Evolutionary conservation across 2,329 filamentous ascomycete species (phyloP).

Genomic region (Cladobotryum mycophilum): DNA sequence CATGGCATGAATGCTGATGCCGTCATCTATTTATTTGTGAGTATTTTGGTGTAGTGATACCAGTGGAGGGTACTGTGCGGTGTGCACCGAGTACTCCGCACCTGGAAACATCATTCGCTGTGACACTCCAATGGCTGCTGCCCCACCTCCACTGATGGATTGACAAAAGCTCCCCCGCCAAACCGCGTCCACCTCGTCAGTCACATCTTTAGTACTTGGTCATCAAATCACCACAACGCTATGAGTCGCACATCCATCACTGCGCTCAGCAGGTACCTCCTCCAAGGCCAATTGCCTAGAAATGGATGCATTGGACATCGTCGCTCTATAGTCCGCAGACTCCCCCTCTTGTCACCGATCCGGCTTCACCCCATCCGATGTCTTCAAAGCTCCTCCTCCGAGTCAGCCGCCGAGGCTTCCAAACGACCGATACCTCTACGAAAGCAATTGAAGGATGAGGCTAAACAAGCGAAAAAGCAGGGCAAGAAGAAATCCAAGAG

Average conservation of each 20-base stretch:
- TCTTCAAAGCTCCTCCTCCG: slow-evolving; percentile 26
- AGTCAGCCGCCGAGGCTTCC: slow-evolving; percentile 15
- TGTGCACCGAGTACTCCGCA: too few relatives aligned
- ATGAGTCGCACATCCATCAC: slow-evolving; percentile 41
- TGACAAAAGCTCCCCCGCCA: too few relatives aligned
- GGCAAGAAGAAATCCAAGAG: slow-evolving; percentile 42
- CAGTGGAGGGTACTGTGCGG: too few relatives aligned
- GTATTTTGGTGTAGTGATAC: too few relatives aligned
- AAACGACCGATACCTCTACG: slow-evolving; percentile 47
- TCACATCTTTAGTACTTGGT: not conserved
- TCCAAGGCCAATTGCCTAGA: slow-evolving; percentile 37
- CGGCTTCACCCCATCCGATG: slow-evolving; percentile 18
- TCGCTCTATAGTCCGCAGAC: slow-evolving; percentile 14
- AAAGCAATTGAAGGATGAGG: slow-evolving; percentile 67
- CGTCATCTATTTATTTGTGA: too few relatives aligned
- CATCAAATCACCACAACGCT: not conserved
- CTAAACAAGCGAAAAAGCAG: slow-evolving; percentile 63
- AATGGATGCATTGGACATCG: slow-evolving; percentile 33
- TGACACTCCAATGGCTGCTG: too few relatives aligned
- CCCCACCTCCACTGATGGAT: too few relatives aligned
- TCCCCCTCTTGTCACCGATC: slow-evolving; percentile 10
- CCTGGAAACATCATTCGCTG: too few relatives aligned
- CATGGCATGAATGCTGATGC: too few relatives aligned
- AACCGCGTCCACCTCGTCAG: not conserved
- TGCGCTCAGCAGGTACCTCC: slow-evolving; percentile 43